These are phyloP conservation scores for Fremontodendron californicum DNA, from an alignment of 345 rosid genomes.

Conservation along the genomic window DNA sequence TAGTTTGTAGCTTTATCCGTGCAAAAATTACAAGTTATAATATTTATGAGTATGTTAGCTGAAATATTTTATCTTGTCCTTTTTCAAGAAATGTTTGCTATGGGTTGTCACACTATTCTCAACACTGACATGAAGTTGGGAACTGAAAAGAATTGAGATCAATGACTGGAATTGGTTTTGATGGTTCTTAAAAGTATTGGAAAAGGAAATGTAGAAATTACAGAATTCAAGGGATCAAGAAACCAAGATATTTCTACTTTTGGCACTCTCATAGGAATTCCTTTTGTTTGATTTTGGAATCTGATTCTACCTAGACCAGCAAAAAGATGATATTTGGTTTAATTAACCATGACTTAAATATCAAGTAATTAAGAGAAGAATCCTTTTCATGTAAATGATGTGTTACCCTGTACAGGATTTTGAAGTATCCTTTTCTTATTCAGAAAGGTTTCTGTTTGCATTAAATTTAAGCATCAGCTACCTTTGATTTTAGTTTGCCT, in stretches of 20 bases:
- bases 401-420: conserved; percentile 9
- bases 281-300: conserved; percentile 20
- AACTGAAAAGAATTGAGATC: background rate
- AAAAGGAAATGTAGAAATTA: background rate
- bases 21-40: too few species aligned
- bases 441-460: conserved; percentile 14
- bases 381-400: conserved; percentile 18
- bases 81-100: too few species aligned
- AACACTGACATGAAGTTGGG: conserved; percentile 21
- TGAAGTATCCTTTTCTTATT: conserved; percentile 30
- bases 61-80: too few species aligned
- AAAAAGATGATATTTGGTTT: background rate
- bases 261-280: conserved; percentile 11
- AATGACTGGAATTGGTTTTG: background rate
- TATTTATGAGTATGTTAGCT: too few species aligned
- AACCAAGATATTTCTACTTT: background rate
- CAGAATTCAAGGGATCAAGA: conserved; percentile 1
- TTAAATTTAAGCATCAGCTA: conserved; percentile 18
- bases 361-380: background rate
- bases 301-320: conserved; percentile 24
- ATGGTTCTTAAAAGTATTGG: background rate
- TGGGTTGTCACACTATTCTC: too few species aligned
- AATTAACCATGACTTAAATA: background rate
- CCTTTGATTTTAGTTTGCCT: background rate
- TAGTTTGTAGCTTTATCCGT: too few species aligned